Percentiles rank a stretch among this genome's conserved stretches.
These are phyloP conservation scores for Magnolia officinalis DNA, from an alignment of 164 flowering plant genomes.

Conservation along the genomic window DNA sequence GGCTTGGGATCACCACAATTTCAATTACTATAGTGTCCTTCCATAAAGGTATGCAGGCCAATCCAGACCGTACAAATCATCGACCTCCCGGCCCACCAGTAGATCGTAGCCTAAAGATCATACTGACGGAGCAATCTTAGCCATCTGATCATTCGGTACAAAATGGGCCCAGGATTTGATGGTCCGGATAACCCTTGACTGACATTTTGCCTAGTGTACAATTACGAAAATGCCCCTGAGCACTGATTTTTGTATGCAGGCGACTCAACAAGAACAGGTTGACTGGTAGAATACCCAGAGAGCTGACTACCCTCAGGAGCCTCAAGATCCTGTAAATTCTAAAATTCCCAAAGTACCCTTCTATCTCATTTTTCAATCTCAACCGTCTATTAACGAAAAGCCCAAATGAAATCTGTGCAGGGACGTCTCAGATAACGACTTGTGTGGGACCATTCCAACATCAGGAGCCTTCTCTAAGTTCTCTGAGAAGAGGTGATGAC, in stretches of 20 bases:
- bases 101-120: too few relatives aligned
- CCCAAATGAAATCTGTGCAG: conserved; percentile 30
- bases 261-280: conserved; percentile 59
- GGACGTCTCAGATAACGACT: conserved; percentile 67
- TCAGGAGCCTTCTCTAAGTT: conserved; percentile 63
- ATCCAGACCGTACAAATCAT: too few relatives aligned
- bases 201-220: not conserved
- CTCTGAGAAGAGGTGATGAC: conserved; percentile 54
- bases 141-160: too few relatives aligned
- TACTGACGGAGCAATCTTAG: too few relatives aligned
- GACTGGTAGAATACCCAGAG: conserved; percentile 66
- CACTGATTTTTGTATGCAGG: conserved; percentile 28
- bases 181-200: too few relatives aligned
- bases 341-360: not conserved
- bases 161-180: too few relatives aligned
- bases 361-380: not conserved
- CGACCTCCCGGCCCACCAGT: too few relatives aligned
- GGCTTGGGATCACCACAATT: too few relatives aligned
- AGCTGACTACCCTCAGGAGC: conserved; percentile 59
- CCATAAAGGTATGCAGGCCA: too few relatives aligned
- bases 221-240: not conserved
- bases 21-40: too few relatives aligned
- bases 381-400: not conserved
- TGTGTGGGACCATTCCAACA: conserved; percentile 71
- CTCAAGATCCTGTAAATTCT: conserved; percentile 60